Conservation (phyloP, 139 green algal species). For the Gonium pectorale region DNA sequence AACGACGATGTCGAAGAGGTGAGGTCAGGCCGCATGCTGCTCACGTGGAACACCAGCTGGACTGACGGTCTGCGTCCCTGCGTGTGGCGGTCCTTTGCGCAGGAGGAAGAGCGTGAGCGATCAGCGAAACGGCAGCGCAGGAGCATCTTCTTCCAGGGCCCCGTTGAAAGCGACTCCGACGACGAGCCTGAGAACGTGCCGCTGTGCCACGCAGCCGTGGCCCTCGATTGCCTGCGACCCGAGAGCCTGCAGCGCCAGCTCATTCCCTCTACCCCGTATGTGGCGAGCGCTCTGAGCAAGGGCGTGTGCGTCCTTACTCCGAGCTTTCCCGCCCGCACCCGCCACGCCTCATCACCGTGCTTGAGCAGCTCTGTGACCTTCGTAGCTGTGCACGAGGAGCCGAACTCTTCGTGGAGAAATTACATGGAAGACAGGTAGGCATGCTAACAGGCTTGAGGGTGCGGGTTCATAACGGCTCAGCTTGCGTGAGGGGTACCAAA, state of each 20-base stretch:
- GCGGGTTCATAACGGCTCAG: too few species aligned
- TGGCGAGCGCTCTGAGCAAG: not conserved
- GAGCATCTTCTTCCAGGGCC: slow-evolving; percentile 14
- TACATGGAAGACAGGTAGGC: slow-evolving; percentile 43
- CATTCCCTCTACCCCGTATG: not conserved
- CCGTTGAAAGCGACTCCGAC: slow-evolving; percentile 19
- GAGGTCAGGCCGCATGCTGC: too few species aligned
- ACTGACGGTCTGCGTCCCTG: too few species aligned
- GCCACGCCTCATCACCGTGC: not conserved
- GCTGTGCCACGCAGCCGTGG: too few species aligned
- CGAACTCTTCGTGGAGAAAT: slow-evolving; percentile 9
- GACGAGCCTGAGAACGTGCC: not conserved
- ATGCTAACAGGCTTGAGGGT: not conserved
- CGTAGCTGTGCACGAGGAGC: slow-evolving; percentile 31
- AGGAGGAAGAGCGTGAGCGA: not conserved
- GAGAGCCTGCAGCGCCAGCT: too few species aligned
- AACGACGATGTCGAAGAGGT: too few species aligned
- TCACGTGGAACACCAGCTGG: too few species aligned
- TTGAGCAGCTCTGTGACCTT: not conserved
- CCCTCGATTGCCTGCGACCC: too few species aligned
- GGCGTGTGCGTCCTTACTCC: slow-evolving; percentile 10
- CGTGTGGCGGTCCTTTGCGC: too few species aligned
- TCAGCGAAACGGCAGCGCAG: slow-evolving; percentile 18
- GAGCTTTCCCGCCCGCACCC: slow-evolving; percentile 8
- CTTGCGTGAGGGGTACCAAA: too few species aligned